Evolutionary conservation across 192 early-diverging fungal genomes (phyloP).

Genomic region (Coemansia pectinata): DNA sequence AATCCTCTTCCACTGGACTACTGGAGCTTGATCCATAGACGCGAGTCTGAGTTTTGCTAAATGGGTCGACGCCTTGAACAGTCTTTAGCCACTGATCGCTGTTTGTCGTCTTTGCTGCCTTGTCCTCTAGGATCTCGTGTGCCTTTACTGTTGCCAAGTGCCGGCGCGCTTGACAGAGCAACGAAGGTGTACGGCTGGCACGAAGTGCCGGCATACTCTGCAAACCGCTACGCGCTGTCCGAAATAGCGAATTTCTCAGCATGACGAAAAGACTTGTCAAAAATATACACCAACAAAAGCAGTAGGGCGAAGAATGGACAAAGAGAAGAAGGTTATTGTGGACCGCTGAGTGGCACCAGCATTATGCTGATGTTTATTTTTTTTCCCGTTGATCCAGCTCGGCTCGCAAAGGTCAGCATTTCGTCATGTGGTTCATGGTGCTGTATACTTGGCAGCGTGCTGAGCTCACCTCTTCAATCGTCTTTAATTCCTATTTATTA

Average conservation of each 20-base stretch:
- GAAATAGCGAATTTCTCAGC: constrained; percentile 22
- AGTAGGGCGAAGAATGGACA: not conserved
- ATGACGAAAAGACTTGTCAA: constrained; percentile 4
- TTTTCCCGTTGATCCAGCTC: not conserved
- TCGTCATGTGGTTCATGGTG: not conserved
- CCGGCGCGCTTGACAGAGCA: constrained; percentile 2
- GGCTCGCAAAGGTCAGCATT: not conserved
- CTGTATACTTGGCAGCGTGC: no score
- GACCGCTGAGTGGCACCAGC: not conserved
- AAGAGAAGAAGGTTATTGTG: constrained; percentile 1
- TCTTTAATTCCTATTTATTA: no score
- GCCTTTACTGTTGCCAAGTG: constrained; percentile 2
- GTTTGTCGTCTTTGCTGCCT: not conserved
- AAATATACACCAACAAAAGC: not conserved
- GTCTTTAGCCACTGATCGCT: constrained; percentile 8
- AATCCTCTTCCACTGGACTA: not conserved
- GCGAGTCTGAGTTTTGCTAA: not conserved
- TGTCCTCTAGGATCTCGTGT: not conserved
- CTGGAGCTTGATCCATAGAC: not conserved
- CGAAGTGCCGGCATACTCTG: not conserved
- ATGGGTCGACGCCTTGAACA: constrained; percentile 3
- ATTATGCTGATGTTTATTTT: not conserved
- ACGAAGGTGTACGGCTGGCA: not conserved
- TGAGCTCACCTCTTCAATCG: not conserved
- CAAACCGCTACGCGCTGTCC: not conserved